These are phyloP conservation scores for Fusarium fracticaudum DNA, from an alignment of 2,329 filamentous ascomycete species.

Conservation along the genomic window DNA sequence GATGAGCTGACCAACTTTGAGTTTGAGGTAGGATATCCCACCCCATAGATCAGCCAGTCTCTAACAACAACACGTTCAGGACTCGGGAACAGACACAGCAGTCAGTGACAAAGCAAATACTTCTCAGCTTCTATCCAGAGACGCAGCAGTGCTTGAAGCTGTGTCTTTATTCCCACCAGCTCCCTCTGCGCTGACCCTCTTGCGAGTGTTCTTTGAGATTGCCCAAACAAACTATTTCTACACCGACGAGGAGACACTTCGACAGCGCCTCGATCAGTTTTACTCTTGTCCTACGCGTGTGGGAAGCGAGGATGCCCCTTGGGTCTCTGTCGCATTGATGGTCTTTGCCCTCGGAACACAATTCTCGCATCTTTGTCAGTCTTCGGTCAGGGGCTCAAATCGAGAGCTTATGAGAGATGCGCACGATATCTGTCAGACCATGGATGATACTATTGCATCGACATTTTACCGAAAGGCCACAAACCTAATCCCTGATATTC, in stretches of 20 bases:
- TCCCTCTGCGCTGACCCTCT: conserved; percentile 15
- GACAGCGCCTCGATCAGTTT: conserved; percentile 22
- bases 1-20: background rate
- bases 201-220: conserved; percentile 38
- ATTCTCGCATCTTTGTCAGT: conserved; percentile 28
- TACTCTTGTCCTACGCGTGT: conserved; percentile 13
- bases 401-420: conserved; percentile 3
- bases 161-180: conserved; percentile 29
- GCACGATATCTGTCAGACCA: conserved; percentile 13
- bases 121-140: conserved; percentile 6
- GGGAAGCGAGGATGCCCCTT: conserved; percentile 15
- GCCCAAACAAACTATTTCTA: conserved; percentile 40
- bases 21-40: conserved; percentile 1
- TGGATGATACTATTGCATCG: conserved; percentile 26
- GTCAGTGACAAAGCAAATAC: background rate
- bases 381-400: background rate
- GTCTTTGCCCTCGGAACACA: conserved; percentile 37
- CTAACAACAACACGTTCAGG: conserved; percentile 9
- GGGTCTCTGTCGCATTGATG: conserved; percentile 37
- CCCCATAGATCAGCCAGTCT: background rate
- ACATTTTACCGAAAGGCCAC: conserved; percentile 29
- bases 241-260: conserved; percentile 31
- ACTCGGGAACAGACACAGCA: background rate
- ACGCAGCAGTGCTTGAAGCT: conserved; percentile 20
- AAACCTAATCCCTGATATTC: conserved; percentile 22